These are phyloP conservation scores for Ogataea hybrid DNA, from an alignment of 1,139 yeast genomes.

Conservation along the genomic window DNA sequence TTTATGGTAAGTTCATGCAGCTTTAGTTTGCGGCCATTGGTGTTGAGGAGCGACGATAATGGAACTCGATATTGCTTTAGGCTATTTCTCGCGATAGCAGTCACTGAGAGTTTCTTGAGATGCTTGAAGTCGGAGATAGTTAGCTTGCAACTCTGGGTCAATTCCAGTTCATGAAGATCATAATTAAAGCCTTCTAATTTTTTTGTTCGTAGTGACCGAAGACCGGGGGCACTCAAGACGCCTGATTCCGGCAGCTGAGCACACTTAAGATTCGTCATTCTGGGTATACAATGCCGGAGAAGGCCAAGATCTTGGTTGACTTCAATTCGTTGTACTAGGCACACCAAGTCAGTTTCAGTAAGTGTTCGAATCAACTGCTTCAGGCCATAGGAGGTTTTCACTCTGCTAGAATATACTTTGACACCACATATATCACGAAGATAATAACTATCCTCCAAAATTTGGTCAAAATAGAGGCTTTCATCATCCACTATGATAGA, in stretches of 20 bases:
- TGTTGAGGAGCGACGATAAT: background rate
- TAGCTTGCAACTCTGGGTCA: background rate
- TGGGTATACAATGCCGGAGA: slow-evolving; percentile 15
- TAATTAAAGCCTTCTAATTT: background rate
- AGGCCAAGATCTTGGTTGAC: slow-evolving; percentile 5
- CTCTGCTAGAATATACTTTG: slow-evolving; percentile 19
- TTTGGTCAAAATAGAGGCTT: slow-evolving; percentile 21
- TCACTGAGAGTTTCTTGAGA: background rate
- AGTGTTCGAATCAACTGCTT: slow-evolving; percentile 22
- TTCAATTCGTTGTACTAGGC: slow-evolving; percentile 20
- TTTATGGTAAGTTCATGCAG: slow-evolving; percentile 2
- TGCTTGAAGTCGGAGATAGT: background rate
- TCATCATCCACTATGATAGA: slow-evolving; percentile 24
- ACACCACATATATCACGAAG: slow-evolving; percentile 12
- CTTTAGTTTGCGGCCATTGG: background rate
- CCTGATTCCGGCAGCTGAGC: background rate
- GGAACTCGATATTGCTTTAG: slow-evolving; percentile 1
- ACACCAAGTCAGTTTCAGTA: slow-evolving; percentile 6
- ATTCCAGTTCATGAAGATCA: background rate
- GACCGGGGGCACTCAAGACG: background rate
- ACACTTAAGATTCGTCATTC: slow-evolving; percentile 15
- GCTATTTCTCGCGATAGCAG: slow-evolving; percentile 1
- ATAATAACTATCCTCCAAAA: slow-evolving; percentile 16
- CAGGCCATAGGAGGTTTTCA: slow-evolving; percentile 23
- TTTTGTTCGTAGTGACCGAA: slow-evolving; percentile 1